These are phyloP conservation scores for Fusarium lateritium DNA, from an alignment of 2,329 filamentous ascomycete genomes.

Conservation along the genomic window DNA sequence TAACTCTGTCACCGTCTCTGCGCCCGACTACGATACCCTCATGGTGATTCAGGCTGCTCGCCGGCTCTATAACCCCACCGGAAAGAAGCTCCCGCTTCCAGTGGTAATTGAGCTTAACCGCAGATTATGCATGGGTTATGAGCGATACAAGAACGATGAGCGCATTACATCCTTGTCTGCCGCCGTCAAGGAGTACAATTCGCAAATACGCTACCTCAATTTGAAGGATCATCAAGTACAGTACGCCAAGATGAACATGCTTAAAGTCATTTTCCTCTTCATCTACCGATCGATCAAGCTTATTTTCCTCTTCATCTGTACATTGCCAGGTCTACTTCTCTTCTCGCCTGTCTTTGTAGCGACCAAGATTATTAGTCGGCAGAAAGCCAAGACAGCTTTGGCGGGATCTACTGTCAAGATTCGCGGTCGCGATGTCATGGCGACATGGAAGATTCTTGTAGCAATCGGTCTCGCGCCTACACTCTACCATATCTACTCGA, in stretches of 20 bases:
- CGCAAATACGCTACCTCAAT: slow-evolving; percentile 85
- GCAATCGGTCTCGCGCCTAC: slow-evolving; percentile 85
- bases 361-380: slow-evolving; percentile 84
- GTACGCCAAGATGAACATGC: slow-evolving; percentile 86
- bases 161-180: slow-evolving; percentile 83
- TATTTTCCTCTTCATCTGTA: slow-evolving; percentile 80
- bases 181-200: slow-evolving; percentile 88
- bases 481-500: slow-evolving; percentile 86
- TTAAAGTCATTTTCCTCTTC: slow-evolving; percentile 81
- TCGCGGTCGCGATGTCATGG: slow-evolving; percentile 89
- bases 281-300: slow-evolving; percentile 87
- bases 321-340: slow-evolving; percentile 87
- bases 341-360: slow-evolving; percentile 91
- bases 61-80: slow-evolving; percentile 92
- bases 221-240: slow-evolving; percentile 95
- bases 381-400: slow-evolving; percentile 86
- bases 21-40: slow-evolving; percentile 94
- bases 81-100: slow-evolving; percentile 92
- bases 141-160: slow-evolving; percentile 90
- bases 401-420: slow-evolving; percentile 91
- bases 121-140: slow-evolving; percentile 90
- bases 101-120: slow-evolving; percentile 96
- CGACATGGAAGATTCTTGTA: slow-evolving; percentile 95
- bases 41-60: slow-evolving; percentile 97
- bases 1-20: slow-evolving; percentile 89